Percentiles rank a stretch among this genome's conserved stretches.
Evolutionary conservation across 129 eudicot species (phyloP).

Genomic region (Lactuca saligna): DNA sequence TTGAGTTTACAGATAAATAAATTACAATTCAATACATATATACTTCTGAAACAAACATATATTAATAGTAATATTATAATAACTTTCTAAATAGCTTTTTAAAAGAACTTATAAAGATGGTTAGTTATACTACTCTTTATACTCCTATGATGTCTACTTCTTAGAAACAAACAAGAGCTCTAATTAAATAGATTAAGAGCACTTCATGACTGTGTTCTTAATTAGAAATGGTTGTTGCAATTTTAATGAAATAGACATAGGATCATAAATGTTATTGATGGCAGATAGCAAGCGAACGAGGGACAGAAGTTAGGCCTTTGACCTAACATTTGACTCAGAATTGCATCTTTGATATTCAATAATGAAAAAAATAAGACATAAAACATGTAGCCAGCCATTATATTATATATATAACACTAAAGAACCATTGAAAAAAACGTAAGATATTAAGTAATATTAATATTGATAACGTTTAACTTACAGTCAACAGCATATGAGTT

Average conservation of each 20-base stretch:
- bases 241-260: neutral
- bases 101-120: no score
- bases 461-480: conserved; percentile 31
- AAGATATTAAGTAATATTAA: neutral
- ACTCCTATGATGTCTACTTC: neutral
- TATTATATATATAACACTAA: no score
- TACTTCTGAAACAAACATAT: neutral
- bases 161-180: neutral
- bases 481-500: conserved; percentile 42
- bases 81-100: no score
- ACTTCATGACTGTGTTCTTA: neutral
- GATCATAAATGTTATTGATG: conserved; percentile 14
- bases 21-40: neutral
- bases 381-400: neutral
- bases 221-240: conserved; percentile 11
- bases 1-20: neutral
- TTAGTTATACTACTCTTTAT: no score
- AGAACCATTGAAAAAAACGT: neutral
- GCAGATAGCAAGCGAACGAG: neutral
- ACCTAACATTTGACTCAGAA: neutral
- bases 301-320: neutral
- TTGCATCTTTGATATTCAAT: neutral
- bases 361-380: no score
- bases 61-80: no score
- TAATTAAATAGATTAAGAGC: conserved; percentile 1